A percentile compares a stretch with the other conserved stretches of the same genome.
phyloP scores from a whole-genome alignment of 306 rosid genomes.

The Vicia faba region DNA sequence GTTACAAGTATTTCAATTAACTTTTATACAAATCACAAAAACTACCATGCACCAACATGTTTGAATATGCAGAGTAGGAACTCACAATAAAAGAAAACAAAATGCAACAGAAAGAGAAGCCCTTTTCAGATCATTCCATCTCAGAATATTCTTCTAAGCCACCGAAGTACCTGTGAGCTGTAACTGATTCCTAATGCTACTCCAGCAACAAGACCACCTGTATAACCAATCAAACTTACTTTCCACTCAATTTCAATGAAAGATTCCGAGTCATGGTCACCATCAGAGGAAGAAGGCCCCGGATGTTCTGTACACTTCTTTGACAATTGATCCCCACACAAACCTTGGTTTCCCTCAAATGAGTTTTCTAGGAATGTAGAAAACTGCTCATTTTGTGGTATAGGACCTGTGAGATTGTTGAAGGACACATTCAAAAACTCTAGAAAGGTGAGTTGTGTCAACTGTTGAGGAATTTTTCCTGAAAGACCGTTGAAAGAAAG shows the following conservation, averaged over 20 bases:
- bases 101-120: not conserved
- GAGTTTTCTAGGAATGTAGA: too few species aligned
- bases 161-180: not conserved
- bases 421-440: too few species aligned
- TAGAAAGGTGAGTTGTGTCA: too few species aligned
- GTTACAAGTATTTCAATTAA: too few species aligned
- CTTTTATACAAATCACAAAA: too few species aligned
- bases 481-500: slow-evolving; percentile 34
- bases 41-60: too few species aligned
- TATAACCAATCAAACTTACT: slow-evolving; percentile 34
- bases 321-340: not conserved
- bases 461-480: slow-evolving; percentile 35
- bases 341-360: too few species aligned
- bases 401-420: too few species aligned
- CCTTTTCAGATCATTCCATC: not conserved
- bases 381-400: too few species aligned
- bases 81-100: too few species aligned
- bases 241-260: slow-evolving; percentile 9
- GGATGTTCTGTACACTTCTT: not conserved
- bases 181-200: slow-evolving; percentile 16
- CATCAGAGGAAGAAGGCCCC: not conserved
- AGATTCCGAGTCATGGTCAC: slow-evolving; percentile 11
- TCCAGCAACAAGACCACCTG: slow-evolving; percentile 31
- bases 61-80: too few species aligned
- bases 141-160: not conserved